phyloP scores from a whole-genome alignment of 2,329 filamentous ascomycete genomes.

The Colletotrichum spaethianum region DNA sequence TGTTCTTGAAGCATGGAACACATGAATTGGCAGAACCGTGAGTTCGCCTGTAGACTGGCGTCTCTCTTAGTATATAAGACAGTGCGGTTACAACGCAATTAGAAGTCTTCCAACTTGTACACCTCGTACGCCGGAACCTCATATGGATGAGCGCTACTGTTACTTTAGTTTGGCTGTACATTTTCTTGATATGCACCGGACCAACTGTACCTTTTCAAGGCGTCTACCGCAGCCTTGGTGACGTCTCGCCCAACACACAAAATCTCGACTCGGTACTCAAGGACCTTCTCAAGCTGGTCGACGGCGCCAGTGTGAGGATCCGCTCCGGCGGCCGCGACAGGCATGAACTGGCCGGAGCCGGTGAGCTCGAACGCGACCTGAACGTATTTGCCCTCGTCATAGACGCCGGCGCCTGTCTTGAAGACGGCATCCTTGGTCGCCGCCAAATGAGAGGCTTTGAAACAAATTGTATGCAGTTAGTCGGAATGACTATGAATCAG shows the following conservation, averaged over 20 bases:
- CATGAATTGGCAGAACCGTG: neutral
- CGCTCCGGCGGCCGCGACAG: conserved; percentile 54
- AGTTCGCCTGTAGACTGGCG: conserved; percentile 15
- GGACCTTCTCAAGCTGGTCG: conserved; percentile 60
- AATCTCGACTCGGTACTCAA: conserved; percentile 63
- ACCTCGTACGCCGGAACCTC: conserved; percentile 48
- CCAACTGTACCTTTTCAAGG: conserved; percentile 60
- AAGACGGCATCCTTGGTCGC: conserved; percentile 46
- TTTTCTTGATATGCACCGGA: neutral
- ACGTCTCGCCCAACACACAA: conserved; percentile 60
- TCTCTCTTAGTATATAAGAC: neutral
- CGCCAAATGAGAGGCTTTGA: conserved; percentile 40
- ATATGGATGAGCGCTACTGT: conserved; percentile 46
- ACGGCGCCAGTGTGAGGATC: conserved; percentile 62
- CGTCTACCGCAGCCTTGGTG: conserved; percentile 58
- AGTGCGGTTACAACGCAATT: conserved; percentile 1
- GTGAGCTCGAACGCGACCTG: conserved; percentile 48
- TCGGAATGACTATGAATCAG: neutral
- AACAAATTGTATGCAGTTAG: neutral
- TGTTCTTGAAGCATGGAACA: neutral
- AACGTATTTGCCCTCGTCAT: conserved; percentile 46
- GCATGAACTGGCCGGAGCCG: conserved; percentile 63
- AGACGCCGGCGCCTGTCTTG: conserved; percentile 45
- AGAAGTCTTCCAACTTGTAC: conserved; percentile 47
- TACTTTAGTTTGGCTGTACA: neutral